These are phyloP conservation scores for Ambrosiella cleistominuta DNA, from an alignment of 2,329 filamentous ascomycete species.

Conservation along the genomic window DNA sequence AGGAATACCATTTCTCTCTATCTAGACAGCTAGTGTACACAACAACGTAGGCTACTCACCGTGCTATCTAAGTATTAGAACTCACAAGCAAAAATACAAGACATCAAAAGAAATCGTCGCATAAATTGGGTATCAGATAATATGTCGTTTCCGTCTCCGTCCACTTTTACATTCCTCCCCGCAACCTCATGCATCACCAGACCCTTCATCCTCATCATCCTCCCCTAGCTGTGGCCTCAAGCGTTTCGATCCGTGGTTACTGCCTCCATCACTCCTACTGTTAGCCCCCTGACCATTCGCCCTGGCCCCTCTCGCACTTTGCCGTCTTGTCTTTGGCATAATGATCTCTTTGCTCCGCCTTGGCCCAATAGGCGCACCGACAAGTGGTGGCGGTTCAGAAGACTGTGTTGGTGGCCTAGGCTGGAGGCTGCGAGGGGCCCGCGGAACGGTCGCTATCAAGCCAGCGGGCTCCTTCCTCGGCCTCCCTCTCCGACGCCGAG, in stretches of 20 bases:
- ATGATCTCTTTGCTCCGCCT: not conserved
- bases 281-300: not conserved
- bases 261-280: not conserved
- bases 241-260: not conserved
- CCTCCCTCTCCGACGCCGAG: not conserved
- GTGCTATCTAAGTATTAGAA: too few species aligned
- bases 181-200: not conserved
- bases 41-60: too few species aligned
- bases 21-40: too few species aligned
- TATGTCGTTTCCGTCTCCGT: not conserved
- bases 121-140: too few species aligned
- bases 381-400: not conserved
- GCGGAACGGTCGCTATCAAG: not conserved
- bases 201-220: not conserved
- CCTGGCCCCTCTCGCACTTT: not conserved
- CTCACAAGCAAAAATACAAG: too few species aligned
- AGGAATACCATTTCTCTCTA: not conserved
- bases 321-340: not conserved
- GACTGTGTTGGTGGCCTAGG: not conserved
- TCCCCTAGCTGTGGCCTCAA: not conserved
- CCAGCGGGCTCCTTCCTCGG: not conserved
- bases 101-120: too few species aligned
- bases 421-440: not conserved
- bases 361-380: not conserved
- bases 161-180: not conserved